Conservation (phyloP, 2,329 filamentous ascomycete species). For the Rutstroemia sydowiana region DNA sequence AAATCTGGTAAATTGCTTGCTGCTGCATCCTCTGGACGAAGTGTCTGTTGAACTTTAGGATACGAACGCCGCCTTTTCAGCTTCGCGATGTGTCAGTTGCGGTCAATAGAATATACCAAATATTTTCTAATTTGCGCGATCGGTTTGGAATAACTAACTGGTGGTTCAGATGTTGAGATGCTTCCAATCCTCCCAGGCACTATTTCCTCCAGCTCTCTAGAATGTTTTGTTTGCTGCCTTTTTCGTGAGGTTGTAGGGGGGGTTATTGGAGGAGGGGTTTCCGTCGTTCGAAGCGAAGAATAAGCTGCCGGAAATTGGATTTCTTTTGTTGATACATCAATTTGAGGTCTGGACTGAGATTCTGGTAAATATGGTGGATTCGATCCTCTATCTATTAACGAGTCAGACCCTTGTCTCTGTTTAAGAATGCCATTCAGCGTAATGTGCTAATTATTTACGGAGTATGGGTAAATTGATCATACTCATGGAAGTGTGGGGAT, state of each 20-base stretch:
- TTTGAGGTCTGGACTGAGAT: background rate
- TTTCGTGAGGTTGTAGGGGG: background rate
- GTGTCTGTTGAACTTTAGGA: slow-evolving; percentile 28
- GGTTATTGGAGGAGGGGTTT: background rate
- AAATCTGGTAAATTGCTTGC: slow-evolving; percentile 10
- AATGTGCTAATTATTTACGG: background rate
- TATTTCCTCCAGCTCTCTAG: slow-evolving; percentile 15
- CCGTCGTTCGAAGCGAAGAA: too few species aligned
- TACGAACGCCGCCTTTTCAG: slow-evolving; percentile 24
- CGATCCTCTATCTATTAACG: background rate
- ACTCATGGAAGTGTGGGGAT: background rate
- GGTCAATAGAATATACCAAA: background rate
- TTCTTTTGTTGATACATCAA: background rate
- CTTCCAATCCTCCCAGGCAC: slow-evolving; percentile 4
- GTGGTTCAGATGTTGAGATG: slow-evolving; percentile 19
- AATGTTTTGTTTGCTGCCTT: slow-evolving; percentile 19
- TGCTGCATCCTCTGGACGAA: slow-evolving; percentile 32
- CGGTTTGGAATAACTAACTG: slow-evolving; percentile 6
- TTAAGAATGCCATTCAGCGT: background rate
- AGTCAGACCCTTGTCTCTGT: slow-evolving; percentile 6
- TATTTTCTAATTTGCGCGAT: background rate
- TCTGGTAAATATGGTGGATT: background rate
- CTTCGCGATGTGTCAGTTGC: slow-evolving; percentile 1
- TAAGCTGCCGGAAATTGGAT: background rate
- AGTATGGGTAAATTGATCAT: background rate